Percentiles rank a stretch among this genome's conserved stretches.
Evolutionary conservation across 2,329 filamentous ascomycete species (phyloP).

Genomic region (Cercospora sp.): DNA sequence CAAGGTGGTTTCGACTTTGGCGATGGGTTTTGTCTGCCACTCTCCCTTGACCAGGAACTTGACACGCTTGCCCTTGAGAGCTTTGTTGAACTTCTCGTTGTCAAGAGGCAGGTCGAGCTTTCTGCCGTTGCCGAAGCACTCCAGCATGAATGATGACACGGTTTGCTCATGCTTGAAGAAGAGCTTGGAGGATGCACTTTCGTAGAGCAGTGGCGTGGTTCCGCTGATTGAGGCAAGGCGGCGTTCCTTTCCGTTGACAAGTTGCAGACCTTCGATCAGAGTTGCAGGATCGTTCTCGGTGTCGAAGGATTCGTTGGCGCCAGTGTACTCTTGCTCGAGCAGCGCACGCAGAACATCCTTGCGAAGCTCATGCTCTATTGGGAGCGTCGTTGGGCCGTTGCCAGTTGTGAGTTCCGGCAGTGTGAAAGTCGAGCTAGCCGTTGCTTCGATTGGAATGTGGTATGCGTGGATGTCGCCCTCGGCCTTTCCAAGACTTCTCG

Average conservation of each 20-base stretch:
- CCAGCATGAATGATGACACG: slow-evolving; percentile 18
- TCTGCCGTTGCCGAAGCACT: background rate
- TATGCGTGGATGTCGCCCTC: background rate
- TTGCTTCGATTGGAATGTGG: background rate
- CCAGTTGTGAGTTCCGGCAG: background rate
- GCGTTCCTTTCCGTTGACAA: slow-evolving; percentile 2
- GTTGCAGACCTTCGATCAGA: background rate
- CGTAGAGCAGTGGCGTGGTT: background rate
- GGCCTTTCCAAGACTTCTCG: background rate
- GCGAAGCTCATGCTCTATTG: background rate
- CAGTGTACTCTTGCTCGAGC: slow-evolving; percentile 12
- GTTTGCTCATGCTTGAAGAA: slow-evolving; percentile 11
- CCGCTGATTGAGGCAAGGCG: background rate
- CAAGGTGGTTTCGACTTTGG: background rate
- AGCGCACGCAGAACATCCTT: slow-evolving; percentile 13
- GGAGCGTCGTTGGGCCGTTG: background rate
- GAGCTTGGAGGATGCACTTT: slow-evolving; percentile 10
- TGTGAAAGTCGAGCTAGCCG: background rate
- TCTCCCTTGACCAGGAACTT: slow-evolving; percentile 1
- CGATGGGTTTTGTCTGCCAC: background rate
- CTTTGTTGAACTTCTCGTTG: background rate
- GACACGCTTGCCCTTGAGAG: slow-evolving; percentile 10
- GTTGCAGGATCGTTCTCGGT: background rate
- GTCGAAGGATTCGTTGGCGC: slow-evolving; percentile 17
- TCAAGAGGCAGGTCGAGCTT: background rate